A percentile compares a stretch with the other conserved stretches of the same genome.
phyloP scores from a whole-genome alignment of 352 stramenopile genomes.

The Elongisporangium prolatum region DNA sequence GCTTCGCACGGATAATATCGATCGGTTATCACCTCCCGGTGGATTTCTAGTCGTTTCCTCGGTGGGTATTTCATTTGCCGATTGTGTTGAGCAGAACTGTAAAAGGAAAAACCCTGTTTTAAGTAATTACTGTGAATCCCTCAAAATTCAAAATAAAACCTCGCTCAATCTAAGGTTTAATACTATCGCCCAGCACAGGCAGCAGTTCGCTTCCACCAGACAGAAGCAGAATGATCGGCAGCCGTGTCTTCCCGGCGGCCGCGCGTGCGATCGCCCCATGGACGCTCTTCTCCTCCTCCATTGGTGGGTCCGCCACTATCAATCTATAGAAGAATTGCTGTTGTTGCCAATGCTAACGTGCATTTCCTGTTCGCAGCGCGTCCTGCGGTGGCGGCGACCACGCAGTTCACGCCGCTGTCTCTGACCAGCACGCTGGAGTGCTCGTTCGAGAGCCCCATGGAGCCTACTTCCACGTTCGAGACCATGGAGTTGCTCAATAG shows the following conservation, averaged over 20 bases:
- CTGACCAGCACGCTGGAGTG: constrained; percentile 12
- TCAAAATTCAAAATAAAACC: too few species aligned
- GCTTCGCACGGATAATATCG: too few species aligned
- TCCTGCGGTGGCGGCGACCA: not conserved
- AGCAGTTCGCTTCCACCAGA: not conserved
- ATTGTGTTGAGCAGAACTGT: too few species aligned
- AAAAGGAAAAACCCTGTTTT: too few species aligned
- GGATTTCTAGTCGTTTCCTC: too few species aligned
- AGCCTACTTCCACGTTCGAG: constrained; percentile 37
- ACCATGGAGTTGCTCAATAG: constrained; percentile 79
- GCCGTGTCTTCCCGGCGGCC: constrained; percentile 14
- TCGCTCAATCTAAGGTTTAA: not conserved
- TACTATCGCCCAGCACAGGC: constrained; percentile 10
- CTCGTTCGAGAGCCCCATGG: constrained; percentile 37
- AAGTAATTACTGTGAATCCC: too few species aligned
- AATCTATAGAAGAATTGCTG: too few species aligned
- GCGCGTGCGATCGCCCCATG: constrained; percentile 30
- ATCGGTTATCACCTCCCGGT: too few species aligned
- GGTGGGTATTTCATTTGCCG: too few species aligned
- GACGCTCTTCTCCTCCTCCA: constrained; percentile 24
- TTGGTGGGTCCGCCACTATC: constrained; percentile 8
- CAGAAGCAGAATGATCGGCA: constrained; percentile 14
- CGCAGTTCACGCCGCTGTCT: not conserved
- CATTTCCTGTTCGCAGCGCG: constrained; percentile 2
- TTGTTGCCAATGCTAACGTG: not conserved